Evolutionary conservation across 2,329 filamentous ascomycete species (phyloP), one percentile per base, ranked within the genome.

Genomic region (Geosmithia morbida): DNA sequence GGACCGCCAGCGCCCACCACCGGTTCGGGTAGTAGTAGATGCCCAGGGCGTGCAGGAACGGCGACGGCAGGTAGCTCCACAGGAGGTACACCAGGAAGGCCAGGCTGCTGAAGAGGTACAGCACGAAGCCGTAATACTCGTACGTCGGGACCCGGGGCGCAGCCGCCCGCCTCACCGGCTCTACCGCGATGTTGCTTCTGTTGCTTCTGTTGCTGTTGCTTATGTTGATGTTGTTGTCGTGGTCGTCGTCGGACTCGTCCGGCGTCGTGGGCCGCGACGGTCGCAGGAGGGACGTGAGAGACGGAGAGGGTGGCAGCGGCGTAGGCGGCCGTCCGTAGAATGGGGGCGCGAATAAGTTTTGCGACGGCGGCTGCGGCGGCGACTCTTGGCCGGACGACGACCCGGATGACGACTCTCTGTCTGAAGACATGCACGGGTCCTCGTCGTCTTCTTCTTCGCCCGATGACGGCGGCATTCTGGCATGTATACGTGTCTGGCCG

Each of bases 281-380:
- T 1, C 89, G 85, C 7, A 97, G 77, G 18, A 98, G 80, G 13
- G 88, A 95, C 0, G 90, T 97, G 53, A 98, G 69, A 1, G 87
- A 94, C 0, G 92, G 92, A 1, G 88, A 95, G 0, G 90, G 90
- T 0, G 92, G 92, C 0, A 97, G 72, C 2, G 92, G 90, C 2
- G 88, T 96, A 0, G 92, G 92, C n/a, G 92, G 92, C 2, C 90
- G 81, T 53, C 94, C 94, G 71, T 98, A 98, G 71, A 97, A 97
- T 16, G 92, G 92, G 22, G 92, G 92, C 45, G 75, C 75, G 52
- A 79, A 79, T 60, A 73, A 71, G 63, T 77, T 74, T 50, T 71
- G 72, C 45, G 68, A 69, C 18, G 69, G 61, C 11, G 68, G 69
- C 16, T 64, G 69, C 11, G 67, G 69, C 3, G 65, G 65, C 7